phyloP scores from a whole-genome alignment of 2,329 filamentous ascomycete genomes.

The Colletotrichum higginsianum region DNA sequence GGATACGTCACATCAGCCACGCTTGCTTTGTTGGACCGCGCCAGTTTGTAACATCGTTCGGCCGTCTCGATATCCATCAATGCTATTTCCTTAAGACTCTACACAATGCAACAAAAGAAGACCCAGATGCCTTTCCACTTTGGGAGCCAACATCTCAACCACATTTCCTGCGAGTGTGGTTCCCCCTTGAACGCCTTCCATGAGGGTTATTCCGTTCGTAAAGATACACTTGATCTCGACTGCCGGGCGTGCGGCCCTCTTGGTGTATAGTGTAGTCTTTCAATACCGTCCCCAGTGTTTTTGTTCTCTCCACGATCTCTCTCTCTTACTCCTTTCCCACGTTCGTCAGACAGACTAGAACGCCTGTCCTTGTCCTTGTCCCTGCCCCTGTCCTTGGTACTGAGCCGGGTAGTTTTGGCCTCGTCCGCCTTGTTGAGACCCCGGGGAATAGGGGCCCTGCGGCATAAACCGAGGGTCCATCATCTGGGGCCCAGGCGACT shows the following conservation, averaged over 20 bases:
- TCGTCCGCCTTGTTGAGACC: slow-evolving; percentile 36
- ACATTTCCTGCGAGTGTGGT: slow-evolving; percentile 20
- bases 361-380: slow-evolving; percentile 55
- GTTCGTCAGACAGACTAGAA: slow-evolving; percentile 25
- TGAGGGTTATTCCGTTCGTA: slow-evolving; percentile 12
- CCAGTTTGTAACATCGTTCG: slow-evolving; percentile 23
- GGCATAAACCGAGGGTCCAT: slow-evolving; percentile 49
- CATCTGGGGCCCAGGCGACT: slow-evolving; percentile 46
- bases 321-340: not conserved
- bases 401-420: slow-evolving; percentile 42
- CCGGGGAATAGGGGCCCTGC: slow-evolving; percentile 36
- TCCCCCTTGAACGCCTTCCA: slow-evolving; percentile 32
- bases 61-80: slow-evolving; percentile 34
- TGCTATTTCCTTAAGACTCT: slow-evolving; percentile 30
- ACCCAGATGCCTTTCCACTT: slow-evolving; percentile 25
- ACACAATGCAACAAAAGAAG: slow-evolving; percentile 29
- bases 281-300: not conserved
- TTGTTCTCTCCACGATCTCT: not conserved
- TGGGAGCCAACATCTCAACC: slow-evolving; percentile 23
- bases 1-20: not conserved
- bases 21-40: not conserved
- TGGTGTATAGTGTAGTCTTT: not conserved
- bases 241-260: not conserved
- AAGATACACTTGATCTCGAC: slow-evolving; percentile 5
- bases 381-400: slow-evolving; percentile 57